Evolutionary conservation across 1,284 basidiomycete genomes (phyloP).

Genomic region (Tremellales sp.): DNA sequence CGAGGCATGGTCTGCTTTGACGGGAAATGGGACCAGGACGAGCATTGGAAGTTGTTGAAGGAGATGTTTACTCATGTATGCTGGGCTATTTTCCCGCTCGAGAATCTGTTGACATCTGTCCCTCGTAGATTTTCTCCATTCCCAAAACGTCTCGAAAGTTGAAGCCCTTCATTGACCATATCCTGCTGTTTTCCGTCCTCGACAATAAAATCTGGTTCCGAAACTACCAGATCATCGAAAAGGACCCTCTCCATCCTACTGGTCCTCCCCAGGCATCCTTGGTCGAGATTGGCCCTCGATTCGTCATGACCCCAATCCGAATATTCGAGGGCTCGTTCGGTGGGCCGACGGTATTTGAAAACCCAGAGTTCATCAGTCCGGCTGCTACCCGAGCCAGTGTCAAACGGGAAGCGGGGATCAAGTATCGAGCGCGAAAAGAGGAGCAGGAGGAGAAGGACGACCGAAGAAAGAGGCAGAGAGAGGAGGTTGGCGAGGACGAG

Average conservation of each 20-base stretch:
- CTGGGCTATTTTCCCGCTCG: slow-evolving; percentile 17
- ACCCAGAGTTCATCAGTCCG: slow-evolving; percentile 91
- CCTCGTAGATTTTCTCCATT: slow-evolving; percentile 81
- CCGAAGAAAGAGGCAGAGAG: slow-evolving; percentile 63
- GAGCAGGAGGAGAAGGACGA: slow-evolving; percentile 64
- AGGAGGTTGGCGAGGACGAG: slow-evolving; percentile 66
- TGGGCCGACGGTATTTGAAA: slow-evolving; percentile 93
- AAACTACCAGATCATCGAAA: slow-evolving; percentile 74
- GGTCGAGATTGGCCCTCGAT: slow-evolving; percentile 93
- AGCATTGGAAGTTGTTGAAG: slow-evolving; percentile 77
- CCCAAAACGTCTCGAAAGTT: slow-evolving; percentile 81
- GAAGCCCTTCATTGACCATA: slow-evolving; percentile 98
- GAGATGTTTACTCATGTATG: slow-evolving; percentile 94
- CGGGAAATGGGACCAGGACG: slow-evolving; percentile 84
- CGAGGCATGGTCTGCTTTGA: slow-evolving; percentile 92
- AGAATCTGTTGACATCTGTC: not conserved
- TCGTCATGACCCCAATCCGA: slow-evolving; percentile 94
- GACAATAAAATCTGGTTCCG: slow-evolving; percentile 99
- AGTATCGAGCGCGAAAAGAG: slow-evolving; percentile 75
- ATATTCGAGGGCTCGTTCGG: slow-evolving; percentile 97
- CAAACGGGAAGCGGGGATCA: slow-evolving; percentile 69
- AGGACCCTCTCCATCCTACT: slow-evolving; percentile 58
- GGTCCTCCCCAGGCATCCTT: slow-evolving; percentile 60
- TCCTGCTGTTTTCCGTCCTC: slow-evolving; percentile 90
- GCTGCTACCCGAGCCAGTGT: slow-evolving; percentile 70